Base-by-base conservation (phyloP, 2,329 filamentous ascomycete genomes). In the Aspergillus tubingensis region DNA sequence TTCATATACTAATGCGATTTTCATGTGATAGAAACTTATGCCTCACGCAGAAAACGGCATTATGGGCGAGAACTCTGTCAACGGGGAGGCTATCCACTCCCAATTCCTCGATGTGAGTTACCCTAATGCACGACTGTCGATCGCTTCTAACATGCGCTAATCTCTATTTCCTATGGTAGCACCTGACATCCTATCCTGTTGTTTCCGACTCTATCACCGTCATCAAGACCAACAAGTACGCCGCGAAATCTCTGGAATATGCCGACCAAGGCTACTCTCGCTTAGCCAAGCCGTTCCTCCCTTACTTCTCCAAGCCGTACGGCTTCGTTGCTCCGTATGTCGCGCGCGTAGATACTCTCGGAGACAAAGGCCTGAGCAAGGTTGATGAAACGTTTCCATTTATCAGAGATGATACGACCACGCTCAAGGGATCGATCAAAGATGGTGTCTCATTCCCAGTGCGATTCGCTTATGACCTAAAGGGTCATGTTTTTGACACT, bases 271-370 rank as follows among this genome's bases (percentile, higher is more conserved):
- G 88, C 70, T 96, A 93, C 82, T 81, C 87, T 73, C 87, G 85
- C 65, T 84, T 96, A 71, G 89, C 89, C 74, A 89, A 88, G 68
- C 91, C 92, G 19, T 79, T 96, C 65, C 79, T 94, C 58, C 90
- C 91, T 27, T 92, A 91, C 79, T 81, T 97, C 69, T 78, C 87
- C 70, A 90, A 85, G 69, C 92, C 93, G 38, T 94, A 92, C 81
- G 83, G 86, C 72, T 95, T 91, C 75, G 85, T 96, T 65, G 88
- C 88, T 55, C 93, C 94, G 0, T 97, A 97, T 78, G 85, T 96
- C 66, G 82, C 86, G 75, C 91, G 88, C 76, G 93, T 88, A 72
- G 95, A 98, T 75, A 79, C 85, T 61, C 79, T 96, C 55, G 90
- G 89, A 66, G 88, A 92, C 77, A 82, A 86, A 74, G 86, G 88